Base-by-base conservation (phyloP, 306 rosid species). In the Citrullus amarus region DNA sequence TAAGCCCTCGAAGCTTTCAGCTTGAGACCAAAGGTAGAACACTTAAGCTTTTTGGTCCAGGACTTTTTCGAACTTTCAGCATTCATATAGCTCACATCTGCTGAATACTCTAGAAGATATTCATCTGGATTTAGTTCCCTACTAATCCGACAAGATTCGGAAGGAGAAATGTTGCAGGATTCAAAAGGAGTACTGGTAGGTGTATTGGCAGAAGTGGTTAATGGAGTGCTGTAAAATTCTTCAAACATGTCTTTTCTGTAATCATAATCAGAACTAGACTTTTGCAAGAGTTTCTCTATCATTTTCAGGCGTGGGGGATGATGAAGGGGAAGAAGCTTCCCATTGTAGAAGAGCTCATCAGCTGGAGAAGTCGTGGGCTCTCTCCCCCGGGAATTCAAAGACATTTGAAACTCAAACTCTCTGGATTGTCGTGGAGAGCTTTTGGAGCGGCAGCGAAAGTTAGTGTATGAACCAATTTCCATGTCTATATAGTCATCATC, bases 321-420 rank as follows among this genome's bases (percentile, higher is more conserved):
- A 80, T 96, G 99, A 82, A 96, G 99, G 20, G 99, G 99, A 62
- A 96, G 98, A 44, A 96, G 96, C 81, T 96, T 96, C 68, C 98
- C 99, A 78, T 92, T 96, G 90, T 96, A 96, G 88, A 96, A 96
- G 75, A 96, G 99, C 88, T 96, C 99, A n/a, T 96, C 99, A 58
- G 99, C 98, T 46, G 99, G 99, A 17, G 98, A 96, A 84, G 98
- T 87, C 53, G 94, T 84, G 13, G 86, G 55, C 15, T 89, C 91
- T 84, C 84, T 83, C 13, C 89, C 93, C 79, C 84, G 85, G 78
- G 85, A 77, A 20, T 74, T 82, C 55, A 91, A 86, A 15, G 96
- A 90, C 99, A 91, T 96, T 86, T 96, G 98, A 81, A 96, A 96
- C 91, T 96, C 99, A 75, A 96, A 96, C 84, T 96, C 99, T 88